Percentiles rank a stretch among this genome's conserved stretches.
These are phyloP conservation scores for Linanthus parryae DNA, from an alignment of 148 eudicot species.

Conservation along the genomic window DNA sequence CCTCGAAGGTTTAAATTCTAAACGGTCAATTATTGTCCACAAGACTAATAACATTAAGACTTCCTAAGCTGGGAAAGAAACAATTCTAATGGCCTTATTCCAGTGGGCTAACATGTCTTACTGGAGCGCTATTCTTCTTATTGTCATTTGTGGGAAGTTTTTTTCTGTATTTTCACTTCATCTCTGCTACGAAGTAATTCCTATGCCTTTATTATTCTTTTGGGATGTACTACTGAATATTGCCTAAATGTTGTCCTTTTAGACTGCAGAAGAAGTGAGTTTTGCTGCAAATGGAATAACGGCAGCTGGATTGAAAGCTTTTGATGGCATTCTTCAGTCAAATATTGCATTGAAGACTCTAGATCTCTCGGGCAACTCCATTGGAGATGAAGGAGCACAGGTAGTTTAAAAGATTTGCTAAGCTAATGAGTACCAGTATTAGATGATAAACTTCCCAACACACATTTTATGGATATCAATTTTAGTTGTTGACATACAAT, in stretches of 20 bases:
- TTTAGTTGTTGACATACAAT: neutral
- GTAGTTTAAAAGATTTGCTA: slow-evolving; percentile 37
- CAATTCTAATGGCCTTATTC: neutral
- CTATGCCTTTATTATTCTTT: neutral
- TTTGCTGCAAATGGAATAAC: slow-evolving; percentile 93
- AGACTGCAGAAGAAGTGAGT: slow-evolving; percentile 85
- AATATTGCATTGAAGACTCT: slow-evolving; percentile 68
- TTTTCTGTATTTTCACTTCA: slow-evolving; percentile 3
- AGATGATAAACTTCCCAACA: neutral
- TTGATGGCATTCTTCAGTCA: slow-evolving; percentile 85
- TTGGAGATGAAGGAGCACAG: slow-evolving; percentile 95
- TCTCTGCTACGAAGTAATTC: neutral
- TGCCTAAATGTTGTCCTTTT: slow-evolving; percentile 14
- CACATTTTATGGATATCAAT: neutral
- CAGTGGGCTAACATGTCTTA: neutral
- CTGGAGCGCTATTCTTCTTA: neutral
- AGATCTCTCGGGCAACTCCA: slow-evolving; percentile 78
- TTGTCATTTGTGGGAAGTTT: neutral
- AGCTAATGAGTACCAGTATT: neutral
- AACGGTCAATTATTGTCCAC: neutral
- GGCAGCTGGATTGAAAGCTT: slow-evolving; percentile 80
- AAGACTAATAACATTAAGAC: neutral
- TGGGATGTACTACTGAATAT: neutral
- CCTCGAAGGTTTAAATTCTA: too few species aligned
- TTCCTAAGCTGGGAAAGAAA: too few species aligned